A percentile compares a stretch with the other conserved stretches of the same genome.
phyloP scores from a whole-genome alignment of 2,329 filamentous ascomycete genomes.

The Stachybotrys chartarum region DNA sequence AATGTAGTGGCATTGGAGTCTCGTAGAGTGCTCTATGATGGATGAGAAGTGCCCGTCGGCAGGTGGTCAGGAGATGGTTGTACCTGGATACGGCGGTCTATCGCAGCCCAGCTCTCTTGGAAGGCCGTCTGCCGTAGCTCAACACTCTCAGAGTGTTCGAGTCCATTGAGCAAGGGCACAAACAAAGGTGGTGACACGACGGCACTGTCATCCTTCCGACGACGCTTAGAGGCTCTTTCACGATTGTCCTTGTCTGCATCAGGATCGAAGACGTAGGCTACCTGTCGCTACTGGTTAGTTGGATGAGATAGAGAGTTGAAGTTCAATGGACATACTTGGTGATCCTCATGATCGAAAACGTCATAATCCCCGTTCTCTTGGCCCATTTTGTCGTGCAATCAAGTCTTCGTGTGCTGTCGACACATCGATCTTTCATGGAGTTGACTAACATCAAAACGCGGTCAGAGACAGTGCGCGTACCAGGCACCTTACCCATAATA shows the following conservation, averaged over 20 bases:
- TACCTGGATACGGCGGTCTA: constrained; percentile 56
- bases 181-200: constrained; percentile 27
- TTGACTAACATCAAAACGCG: no score
- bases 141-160: constrained; percentile 41
- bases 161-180: constrained; percentile 45
- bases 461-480: no score
- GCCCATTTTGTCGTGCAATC: no score
- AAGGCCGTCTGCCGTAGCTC: constrained; percentile 52
- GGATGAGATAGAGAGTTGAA: neutral
- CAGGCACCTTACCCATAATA: no score
- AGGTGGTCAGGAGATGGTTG: neutral
- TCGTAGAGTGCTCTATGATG: constrained; percentile 43
- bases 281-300: constrained; percentile 27
- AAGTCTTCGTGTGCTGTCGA: no score
- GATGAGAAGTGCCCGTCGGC: neutral
- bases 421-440: no score
- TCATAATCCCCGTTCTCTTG: neutral
- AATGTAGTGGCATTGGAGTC: constrained; percentile 56
- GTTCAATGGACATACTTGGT: constrained; percentile 26
- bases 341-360: constrained; percentile 32
- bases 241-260: constrained; percentile 27
- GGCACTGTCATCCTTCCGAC: constrained; percentile 28
- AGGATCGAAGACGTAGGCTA: constrained; percentile 56
- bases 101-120: constrained; percentile 54
- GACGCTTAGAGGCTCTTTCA: constrained; percentile 46